These are phyloP conservation scores for Gypsophila paniculata DNA, from an alignment of 179 eudicot species.

Conservation along the genomic window DNA sequence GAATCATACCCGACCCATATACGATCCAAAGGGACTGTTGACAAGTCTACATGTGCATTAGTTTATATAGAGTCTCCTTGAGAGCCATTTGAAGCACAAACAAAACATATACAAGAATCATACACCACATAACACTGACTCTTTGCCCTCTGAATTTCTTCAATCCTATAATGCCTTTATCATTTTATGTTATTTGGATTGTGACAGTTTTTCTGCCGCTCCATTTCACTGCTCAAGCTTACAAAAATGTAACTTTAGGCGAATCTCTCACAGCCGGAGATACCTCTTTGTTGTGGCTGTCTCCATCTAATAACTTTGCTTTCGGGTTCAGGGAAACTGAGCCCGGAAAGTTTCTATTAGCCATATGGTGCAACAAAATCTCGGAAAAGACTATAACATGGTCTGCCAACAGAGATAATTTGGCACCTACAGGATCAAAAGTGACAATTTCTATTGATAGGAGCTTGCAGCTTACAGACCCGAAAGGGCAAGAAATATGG, in stretches of 20 bases:
- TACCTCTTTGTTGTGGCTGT: conserved; percentile 5
- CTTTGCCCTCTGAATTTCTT: too few species aligned
- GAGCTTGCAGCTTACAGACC: conserved; percentile 6
- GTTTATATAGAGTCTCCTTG: too few species aligned
- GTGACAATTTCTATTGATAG: conserved; percentile 4
- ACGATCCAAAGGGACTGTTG: too few species aligned
- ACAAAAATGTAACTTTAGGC: conserved; percentile 3
- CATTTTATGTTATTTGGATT: too few species aligned
- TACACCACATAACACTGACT: too few species aligned
- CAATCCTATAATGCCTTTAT: too few species aligned
- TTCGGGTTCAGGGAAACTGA: conserved; percentile 22
- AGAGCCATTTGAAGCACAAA: too few species aligned
- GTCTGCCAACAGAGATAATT: conserved; percentile 24
- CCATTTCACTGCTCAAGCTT: neutral
- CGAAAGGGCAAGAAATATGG: conserved; percentile 4
- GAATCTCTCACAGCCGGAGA: conserved; percentile 6
- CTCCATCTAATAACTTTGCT: conserved; percentile 28
- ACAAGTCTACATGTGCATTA: too few species aligned
- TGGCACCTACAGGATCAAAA: conserved; percentile 20
- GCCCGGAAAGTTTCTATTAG: conserved; percentile 20
- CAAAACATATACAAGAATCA: too few species aligned
- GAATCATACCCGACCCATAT: too few species aligned
- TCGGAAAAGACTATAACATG: conserved; percentile 25
- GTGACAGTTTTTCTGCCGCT: neutral
- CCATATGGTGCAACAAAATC: conserved; percentile 21